Base-by-base conservation (phyloP, 805 yeast genomes). In the Cyberlindnera maritima region DNA sequence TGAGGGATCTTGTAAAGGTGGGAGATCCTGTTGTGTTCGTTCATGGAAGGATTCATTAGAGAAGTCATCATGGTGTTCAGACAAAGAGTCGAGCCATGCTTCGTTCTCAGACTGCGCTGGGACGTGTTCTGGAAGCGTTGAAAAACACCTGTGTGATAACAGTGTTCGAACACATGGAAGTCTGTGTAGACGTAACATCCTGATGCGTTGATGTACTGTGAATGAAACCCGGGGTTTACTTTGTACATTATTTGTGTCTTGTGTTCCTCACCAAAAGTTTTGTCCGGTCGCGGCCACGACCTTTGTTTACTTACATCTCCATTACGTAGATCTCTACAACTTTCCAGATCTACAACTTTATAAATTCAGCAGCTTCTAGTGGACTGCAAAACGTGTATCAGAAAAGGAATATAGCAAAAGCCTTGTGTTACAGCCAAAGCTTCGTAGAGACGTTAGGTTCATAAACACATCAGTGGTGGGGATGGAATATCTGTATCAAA, bases 71-170 rank as follows among this genome's bases (percentile, higher is more conserved):
- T 43, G 37, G 13, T 15, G 12, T 13, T 14, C 6, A 5, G 47
- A 17, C 13, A 55, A 41, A 15, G 51, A 52, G 20, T 63, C 61
- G 19, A 73, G 53, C 78, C 78, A 73, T 32, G 59, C 58, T 46
- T 73, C 76, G 48, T 73, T 73, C 39, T 70, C 75, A 3, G 64
- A 49, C 14, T 67, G 68, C 19, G 67, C 67, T 2, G 78, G 77
- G 2, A 75, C 68, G 53, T 67, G 70, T 48, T 67, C 70, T 69
- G 70, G 8, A 35, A 39, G 45, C 8, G 43, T 34, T 3, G 21
- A 11, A 5, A 39, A 19, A 18, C 19, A 12, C 15, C 46, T 38
- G 2, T 41, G 43, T 21, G 25, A 9, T 21, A 21, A 9, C 20
- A 20, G 39, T 18, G 13, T 39, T 32, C 18, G 19, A 3, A 32